A percentile compares a stretch with the other conserved stretches of the same genome.
Evolutionary conservation across 2,329 filamentous ascomycete genomes (phyloP).

Genomic region (Ceratocystis smalleyi): DNA sequence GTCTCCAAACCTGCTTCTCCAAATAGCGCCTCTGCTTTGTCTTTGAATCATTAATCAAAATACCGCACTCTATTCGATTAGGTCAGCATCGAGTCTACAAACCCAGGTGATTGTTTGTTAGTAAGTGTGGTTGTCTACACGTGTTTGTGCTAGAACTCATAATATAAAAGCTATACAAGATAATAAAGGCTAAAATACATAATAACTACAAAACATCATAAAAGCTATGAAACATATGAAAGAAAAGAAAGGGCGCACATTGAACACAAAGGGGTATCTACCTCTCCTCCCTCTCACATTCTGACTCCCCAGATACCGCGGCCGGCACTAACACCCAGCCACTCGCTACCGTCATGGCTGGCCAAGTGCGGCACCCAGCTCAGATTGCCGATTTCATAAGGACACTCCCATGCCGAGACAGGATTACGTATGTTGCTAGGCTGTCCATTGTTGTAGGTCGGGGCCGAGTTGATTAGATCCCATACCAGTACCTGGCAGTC

Average conservation of each 20-base stretch:
- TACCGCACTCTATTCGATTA: too few species aligned
- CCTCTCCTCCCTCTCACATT: slow-evolving; percentile 3
- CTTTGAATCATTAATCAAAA: too few species aligned
- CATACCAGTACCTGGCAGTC: slow-evolving; percentile 85
- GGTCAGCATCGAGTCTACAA: too few species aligned
- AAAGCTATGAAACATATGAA: slow-evolving; percentile 8
- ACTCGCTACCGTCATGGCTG: slow-evolving; percentile 58
- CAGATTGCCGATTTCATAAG: slow-evolving; percentile 73
- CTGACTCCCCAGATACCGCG: slow-evolving; percentile 67
- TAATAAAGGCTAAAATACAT: not conserved
- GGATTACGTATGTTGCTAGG: slow-evolving; percentile 49
- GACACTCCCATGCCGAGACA: slow-evolving; percentile 66
- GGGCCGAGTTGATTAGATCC: slow-evolving; percentile 63
- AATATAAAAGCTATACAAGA: slow-evolving; percentile 5
- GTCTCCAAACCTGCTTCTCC: too few species aligned
- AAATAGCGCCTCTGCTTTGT: too few species aligned
- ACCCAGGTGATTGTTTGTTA: too few species aligned
- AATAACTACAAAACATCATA: not conserved
- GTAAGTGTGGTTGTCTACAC: too few species aligned
- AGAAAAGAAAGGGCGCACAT: not conserved
- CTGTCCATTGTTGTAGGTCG: slow-evolving; percentile 35
- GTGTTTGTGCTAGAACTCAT: not conserved
- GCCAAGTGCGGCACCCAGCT: slow-evolving; percentile 65
- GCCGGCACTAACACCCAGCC: slow-evolving; percentile 69
- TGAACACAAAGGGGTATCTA: not conserved